A percentile compares a stretch with the other conserved stretches of the same genome.
Evolutionary conservation across 768 basidiomycete genomes (phyloP).

Genomic region (Lentinula raphanica): DNA sequence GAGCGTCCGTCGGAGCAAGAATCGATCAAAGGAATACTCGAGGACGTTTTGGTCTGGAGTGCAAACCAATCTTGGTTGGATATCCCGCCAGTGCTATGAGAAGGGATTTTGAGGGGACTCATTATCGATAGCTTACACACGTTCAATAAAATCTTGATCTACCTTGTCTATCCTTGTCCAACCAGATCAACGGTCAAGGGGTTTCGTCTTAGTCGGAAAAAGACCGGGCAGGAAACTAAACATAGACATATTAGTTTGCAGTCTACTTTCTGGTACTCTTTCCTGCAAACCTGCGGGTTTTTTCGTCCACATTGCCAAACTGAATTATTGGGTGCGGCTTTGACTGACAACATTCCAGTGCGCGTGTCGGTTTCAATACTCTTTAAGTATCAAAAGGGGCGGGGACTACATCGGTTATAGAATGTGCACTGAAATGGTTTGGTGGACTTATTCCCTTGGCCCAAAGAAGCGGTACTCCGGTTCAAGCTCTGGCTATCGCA

Average conservation of each 20-base stretch:
- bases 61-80: too few species aligned
- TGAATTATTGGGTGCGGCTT: not conserved
- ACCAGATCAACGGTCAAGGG: not conserved
- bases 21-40: too few species aligned
- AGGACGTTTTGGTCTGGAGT: too few species aligned
- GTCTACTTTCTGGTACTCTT: not conserved
- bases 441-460: not conserved
- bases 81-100: not conserved
- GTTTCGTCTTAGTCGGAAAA: not conserved
- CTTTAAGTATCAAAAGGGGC: not conserved
- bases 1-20: not conserved
- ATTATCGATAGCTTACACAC: not conserved
- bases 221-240: not conserved
- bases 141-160: too few species aligned
- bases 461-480: not conserved
- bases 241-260: not conserved
- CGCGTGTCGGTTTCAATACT: not conserved
- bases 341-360: not conserved
- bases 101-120: not conserved
- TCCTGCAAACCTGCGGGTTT: not conserved
- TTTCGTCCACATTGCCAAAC: not conserved
- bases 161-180: not conserved
- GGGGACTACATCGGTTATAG: not conserved
- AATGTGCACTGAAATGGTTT: not conserved
- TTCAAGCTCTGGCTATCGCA: not conserved